These are phyloP conservation scores for Rubia occidens DNA, from an alignment of 305 asterid species.

Conservation along the genomic window DNA sequence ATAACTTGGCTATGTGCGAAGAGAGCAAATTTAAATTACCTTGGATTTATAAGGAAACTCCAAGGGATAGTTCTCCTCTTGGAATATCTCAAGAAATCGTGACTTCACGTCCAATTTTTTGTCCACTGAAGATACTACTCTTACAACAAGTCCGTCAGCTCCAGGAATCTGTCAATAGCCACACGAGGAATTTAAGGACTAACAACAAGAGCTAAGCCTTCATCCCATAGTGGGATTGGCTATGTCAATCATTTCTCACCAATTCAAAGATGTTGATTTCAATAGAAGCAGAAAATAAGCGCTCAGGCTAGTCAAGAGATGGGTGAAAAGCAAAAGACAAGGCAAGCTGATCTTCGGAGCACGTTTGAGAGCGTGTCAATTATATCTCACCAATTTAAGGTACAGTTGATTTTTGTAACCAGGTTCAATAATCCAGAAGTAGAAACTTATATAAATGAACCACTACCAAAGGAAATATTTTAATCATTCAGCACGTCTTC, in stretches of 20 bases:
- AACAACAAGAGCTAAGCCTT: neutral
- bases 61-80: constrained; percentile 76
- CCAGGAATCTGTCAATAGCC: constrained; percentile 65
- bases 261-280: constrained; percentile 13
- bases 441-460: neutral
- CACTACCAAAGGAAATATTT: neutral
- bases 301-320: neutral
- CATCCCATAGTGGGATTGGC: neutral
- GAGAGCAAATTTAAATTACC: constrained; percentile 29
- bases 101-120: constrained; percentile 88
- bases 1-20: neutral
- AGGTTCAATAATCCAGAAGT: neutral
- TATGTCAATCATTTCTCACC: neutral
- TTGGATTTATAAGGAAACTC: constrained; percentile 87
- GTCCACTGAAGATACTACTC: constrained; percentile 97
- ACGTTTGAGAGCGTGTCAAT: neutral
- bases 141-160: constrained; percentile 86
- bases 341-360: neutral
- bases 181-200: constrained; percentile 13
- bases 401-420: neutral
- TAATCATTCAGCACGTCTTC: neutral
- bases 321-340: neutral
- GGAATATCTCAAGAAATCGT: constrained; percentile 83
- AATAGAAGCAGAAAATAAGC: neutral
- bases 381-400: neutral